Evolutionary conservation across 345 rosid genomes (phyloP).

Genomic region (Acer negundo): DNA sequence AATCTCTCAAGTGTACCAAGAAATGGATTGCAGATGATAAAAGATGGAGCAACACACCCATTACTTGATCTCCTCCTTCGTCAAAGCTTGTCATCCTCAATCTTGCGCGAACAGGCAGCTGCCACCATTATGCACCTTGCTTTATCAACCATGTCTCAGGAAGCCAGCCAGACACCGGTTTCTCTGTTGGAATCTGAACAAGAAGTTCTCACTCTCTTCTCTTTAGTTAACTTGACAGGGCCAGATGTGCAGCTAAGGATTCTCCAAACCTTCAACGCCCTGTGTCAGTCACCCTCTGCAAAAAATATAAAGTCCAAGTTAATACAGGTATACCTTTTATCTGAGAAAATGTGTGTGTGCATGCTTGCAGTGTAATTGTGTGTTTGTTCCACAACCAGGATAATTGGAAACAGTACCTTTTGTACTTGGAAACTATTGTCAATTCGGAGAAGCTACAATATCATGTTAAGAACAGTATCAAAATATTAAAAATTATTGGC

Average conservation of each 20-base stretch:
- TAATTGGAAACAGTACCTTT: not conserved
- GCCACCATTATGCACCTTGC: conserved; percentile 61
- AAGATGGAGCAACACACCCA: conserved; percentile 55
- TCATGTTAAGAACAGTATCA: not conserved
- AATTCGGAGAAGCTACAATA: not conserved
- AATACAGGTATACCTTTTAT: conserved; percentile 46
- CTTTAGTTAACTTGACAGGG: conserved; percentile 48
- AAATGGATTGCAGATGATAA: conserved; percentile 62
- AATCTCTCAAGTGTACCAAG: conserved; percentile 55
- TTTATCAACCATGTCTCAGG: conserved; percentile 49
- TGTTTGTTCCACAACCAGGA: conserved; percentile 6
- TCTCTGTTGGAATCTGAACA: conserved; percentile 60
- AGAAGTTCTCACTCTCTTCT: conserved; percentile 52
- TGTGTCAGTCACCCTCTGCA: conserved; percentile 60
- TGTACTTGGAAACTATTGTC: not conserved
- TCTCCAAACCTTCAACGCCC: conserved; percentile 54
- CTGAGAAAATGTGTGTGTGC: conserved; percentile 1
- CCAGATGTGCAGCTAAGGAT: conserved; percentile 55
- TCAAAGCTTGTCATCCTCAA: conserved; percentile 38
- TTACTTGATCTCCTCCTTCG: conserved; percentile 52
- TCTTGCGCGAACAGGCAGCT: conserved; percentile 56
- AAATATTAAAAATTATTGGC: not conserved
- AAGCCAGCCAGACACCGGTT: conserved; percentile 30
- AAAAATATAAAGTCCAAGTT: conserved; percentile 43
- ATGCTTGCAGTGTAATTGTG: not conserved